A percentile compares a stretch with the other conserved stretches of the same genome.
phyloP scores from a whole-genome alignment of 352 stramenopile genomes.

The Thalassiosira sp. region DNA sequence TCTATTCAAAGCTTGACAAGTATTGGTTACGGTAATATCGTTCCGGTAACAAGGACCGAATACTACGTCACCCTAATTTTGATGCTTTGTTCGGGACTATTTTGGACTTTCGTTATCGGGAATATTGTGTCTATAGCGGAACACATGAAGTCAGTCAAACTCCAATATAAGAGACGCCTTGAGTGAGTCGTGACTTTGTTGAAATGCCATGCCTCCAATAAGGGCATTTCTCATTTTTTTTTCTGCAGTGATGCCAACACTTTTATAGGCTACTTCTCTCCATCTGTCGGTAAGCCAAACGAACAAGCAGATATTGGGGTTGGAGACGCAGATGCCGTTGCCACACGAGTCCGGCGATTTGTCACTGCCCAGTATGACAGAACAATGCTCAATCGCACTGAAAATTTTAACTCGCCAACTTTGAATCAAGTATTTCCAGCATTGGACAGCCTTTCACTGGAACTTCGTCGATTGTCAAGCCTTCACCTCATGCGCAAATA shows the following conservation, averaged over 20 bases:
- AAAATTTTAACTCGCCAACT: background rate
- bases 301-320: background rate
- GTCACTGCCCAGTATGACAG: background rate
- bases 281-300: background rate
- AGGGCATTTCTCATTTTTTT: too few species aligned
- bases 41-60: constrained; percentile 20
- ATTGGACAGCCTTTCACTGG: background rate
- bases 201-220: too few species aligned
- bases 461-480: constrained; percentile 11
- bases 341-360: background rate
- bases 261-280: constrained; percentile 23
- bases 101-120: constrained; percentile 41
- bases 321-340: background rate
- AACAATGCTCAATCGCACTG: background rate
- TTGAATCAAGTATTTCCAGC: constrained; percentile 3
- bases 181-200: too few species aligned
- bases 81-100: constrained; percentile 33
- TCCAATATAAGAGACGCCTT: constrained; percentile 29
- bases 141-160: constrained; percentile 3
- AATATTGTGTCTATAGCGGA: constrained; percentile 28
- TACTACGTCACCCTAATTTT: constrained; percentile 29
- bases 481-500: constrained; percentile 9
- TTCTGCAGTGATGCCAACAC: constrained; percentile 16
- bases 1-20: constrained; percentile 42
- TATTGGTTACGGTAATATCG: constrained; percentile 44